phyloP scores from a whole-genome alignment of 805 yeast genomes.

The Spathaspora passalidarum region DNA sequence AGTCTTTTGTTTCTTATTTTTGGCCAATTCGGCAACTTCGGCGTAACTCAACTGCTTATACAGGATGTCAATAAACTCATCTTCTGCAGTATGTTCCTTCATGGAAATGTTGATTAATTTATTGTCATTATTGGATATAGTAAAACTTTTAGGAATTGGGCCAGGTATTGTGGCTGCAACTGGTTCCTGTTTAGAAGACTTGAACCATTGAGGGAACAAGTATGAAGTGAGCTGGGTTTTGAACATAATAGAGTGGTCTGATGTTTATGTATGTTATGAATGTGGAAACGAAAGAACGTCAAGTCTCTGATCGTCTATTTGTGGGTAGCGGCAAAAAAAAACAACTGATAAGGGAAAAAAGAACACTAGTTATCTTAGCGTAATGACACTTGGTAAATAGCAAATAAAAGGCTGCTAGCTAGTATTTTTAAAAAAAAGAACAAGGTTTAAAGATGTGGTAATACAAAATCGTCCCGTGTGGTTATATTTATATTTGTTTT shows the following conservation, averaged over 20 bases:
- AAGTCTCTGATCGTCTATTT: background rate
- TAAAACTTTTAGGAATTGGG: conserved; percentile 24
- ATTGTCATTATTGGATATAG: conserved; percentile 26
- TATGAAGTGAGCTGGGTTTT: conserved; percentile 15
- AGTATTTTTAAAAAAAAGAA: background rate
- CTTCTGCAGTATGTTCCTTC: conserved; percentile 17
- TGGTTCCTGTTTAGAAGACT: conserved; percentile 6
- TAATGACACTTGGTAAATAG: no score
- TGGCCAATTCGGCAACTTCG: conserved; percentile 38
- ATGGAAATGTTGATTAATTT: conserved; percentile 32
- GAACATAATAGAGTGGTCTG: conserved; percentile 13
- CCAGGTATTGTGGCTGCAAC: background rate
- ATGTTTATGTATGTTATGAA: background rate
- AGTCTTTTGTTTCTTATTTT: conserved; percentile 16
- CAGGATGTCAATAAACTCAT: conserved; percentile 33
- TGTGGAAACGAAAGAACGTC: background rate
- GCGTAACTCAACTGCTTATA: conserved; percentile 39
- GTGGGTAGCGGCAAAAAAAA: background rate
- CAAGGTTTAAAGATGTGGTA: background rate
- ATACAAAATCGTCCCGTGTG: background rate
- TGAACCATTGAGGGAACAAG: conserved; percentile 16
- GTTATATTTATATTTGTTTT: background rate
- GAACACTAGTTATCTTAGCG: no score
- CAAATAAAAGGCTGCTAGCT: background rate
- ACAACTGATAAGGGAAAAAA: background rate